phyloP scores from a whole-genome alignment of 345 rosid species.

The Nephelium lappaceum region DNA sequence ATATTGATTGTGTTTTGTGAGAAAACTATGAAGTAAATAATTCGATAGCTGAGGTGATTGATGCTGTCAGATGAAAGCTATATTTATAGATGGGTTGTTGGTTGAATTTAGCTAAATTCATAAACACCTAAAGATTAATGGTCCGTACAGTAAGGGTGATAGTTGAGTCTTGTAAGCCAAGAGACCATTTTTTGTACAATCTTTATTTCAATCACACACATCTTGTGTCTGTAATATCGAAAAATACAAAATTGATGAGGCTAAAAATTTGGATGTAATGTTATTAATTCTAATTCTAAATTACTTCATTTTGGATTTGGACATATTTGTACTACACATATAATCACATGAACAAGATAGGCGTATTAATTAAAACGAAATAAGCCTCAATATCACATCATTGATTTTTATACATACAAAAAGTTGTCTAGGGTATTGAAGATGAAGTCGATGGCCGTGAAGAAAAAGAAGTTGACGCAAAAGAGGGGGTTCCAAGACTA shows the following conservation, averaged over 20 bases:
- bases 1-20: not conserved
- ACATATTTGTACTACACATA: no score
- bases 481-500: not conserved
- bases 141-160: not conserved
- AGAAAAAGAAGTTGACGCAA: slow-evolving; percentile 17
- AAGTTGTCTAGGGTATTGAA: no score
- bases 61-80: not conserved
- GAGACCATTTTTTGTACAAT: not conserved
- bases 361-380: no score
- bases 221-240: not conserved
- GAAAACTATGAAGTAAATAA: no score
- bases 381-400: not conserved
- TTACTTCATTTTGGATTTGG: not conserved
- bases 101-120: not conserved
- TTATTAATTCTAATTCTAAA: no score
- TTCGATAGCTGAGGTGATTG: not conserved
- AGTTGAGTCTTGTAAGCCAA: not conserved
- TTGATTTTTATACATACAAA: no score
- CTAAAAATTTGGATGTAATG: not conserved
- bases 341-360: not conserved
- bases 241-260: not conserved
- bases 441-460: not conserved
- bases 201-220: not conserved
- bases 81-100: not conserved
- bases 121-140: not conserved